Evolutionary conservation across 331 rosid species (phyloP).

Genomic region (Malus hybrid): DNA sequence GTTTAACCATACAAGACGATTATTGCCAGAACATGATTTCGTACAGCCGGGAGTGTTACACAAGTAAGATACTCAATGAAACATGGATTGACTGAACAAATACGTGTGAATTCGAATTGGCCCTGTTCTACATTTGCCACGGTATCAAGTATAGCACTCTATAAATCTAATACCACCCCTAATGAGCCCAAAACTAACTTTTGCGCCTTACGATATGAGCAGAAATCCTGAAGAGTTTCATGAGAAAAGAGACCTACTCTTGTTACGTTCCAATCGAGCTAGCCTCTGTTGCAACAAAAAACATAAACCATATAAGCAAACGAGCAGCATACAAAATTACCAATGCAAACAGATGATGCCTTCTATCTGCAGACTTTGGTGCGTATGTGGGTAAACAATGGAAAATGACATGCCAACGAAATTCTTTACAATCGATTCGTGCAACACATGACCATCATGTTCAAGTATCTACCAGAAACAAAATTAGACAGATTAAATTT

Average conservation of each 20-base stretch:
- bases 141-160: neutral
- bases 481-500: neutral
- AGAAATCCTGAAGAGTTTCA: constrained; percentile 23
- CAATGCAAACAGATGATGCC: neutral
- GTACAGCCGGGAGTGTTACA: too few species aligned
- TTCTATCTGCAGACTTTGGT: neutral
- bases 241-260: constrained; percentile 74
- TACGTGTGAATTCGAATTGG: too few species aligned
- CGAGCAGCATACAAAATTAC: neutral
- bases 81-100: too few species aligned
- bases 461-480: neutral
- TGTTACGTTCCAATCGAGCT: constrained; percentile 88
- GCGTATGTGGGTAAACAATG: neutral
- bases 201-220: neutral
- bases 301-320: constrained; percentile 7
- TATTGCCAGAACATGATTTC: too few species aligned
- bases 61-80: too few species aligned
- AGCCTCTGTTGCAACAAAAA: constrained; percentile 56
- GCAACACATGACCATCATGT: neutral
- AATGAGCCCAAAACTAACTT: neutral
- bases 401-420: neutral
- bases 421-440: neutral
- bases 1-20: too few species aligned
- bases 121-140: too few species aligned
- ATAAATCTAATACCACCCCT: neutral